These are phyloP conservation scores for Xylariaceae sp. DNA, from an alignment of 2,329 filamentous ascomycete genomes.

Conservation along the genomic window DNA sequence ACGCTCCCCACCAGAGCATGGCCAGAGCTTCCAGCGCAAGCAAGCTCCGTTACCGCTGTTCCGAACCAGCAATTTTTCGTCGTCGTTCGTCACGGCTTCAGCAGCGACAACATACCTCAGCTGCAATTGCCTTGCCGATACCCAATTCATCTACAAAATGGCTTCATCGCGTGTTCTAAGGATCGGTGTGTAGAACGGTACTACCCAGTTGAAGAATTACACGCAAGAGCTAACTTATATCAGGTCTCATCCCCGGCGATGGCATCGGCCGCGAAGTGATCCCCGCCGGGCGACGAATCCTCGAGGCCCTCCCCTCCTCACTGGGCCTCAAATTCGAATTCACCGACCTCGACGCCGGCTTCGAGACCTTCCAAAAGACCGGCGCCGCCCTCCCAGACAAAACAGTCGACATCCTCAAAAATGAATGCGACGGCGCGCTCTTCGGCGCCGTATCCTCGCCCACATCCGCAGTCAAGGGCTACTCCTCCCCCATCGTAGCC, in stretches of 20 bases:
- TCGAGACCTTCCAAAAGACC: slow-evolving; percentile 87
- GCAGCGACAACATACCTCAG: not conserved
- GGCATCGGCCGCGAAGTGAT: slow-evolving; percentile 99
- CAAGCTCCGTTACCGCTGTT: not conserved
- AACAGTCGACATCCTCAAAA: slow-evolving; percentile 84
- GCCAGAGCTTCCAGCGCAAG: too few species aligned
- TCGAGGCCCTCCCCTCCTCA: slow-evolving; percentile 91
- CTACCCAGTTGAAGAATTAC: not conserved
- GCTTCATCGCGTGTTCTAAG: slow-evolving; percentile 60
- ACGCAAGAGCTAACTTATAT: not conserved
- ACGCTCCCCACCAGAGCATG: too few species aligned
- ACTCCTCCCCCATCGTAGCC: slow-evolving; percentile 94
- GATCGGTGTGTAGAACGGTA: slow-evolving; percentile 54
- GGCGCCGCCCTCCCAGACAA: slow-evolving; percentile 84
- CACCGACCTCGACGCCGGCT: slow-evolving; percentile 88
- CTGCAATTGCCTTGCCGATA: not conserved
- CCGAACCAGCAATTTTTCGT: not conserved
- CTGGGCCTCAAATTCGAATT: slow-evolving; percentile 92
- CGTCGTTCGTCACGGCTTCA: not conserved
- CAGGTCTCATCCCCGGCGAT: slow-evolving; percentile 94
- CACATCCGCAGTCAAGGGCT: slow-evolving; percentile 84
- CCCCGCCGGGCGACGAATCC: slow-evolving; percentile 83
- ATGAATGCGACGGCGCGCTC: slow-evolving; percentile 91
- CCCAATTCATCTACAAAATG: slow-evolving; percentile 46
- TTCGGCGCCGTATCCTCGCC: slow-evolving; percentile 96